phyloP scores from a whole-genome alignment of 306 rosid species.

The Ochetophila trinervis region DNA sequence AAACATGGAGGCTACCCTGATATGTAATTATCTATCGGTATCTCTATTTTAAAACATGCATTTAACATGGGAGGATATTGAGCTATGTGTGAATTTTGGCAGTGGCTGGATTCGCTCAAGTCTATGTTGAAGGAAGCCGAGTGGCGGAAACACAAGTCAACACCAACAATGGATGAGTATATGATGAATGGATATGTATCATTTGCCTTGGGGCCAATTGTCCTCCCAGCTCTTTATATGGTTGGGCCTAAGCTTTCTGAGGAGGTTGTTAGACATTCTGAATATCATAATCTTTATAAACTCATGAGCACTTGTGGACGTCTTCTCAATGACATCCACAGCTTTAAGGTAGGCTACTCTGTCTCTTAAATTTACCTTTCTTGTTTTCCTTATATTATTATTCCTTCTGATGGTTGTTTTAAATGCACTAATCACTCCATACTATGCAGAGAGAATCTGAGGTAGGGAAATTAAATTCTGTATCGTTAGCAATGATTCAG shows the following conservation, averaged over 20 bases:
- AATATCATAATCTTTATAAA: slow-evolving; percentile 44
- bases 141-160: slow-evolving; percentile 49
- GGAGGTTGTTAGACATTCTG: slow-evolving; percentile 32
- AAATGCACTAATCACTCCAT: slow-evolving; percentile 6
- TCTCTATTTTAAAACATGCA: no score
- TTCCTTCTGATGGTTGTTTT: not conserved
- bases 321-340: slow-evolving; percentile 65
- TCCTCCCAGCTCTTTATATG: slow-evolving; percentile 74
- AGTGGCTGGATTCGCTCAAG: slow-evolving; percentile 70
- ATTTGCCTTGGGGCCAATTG: slow-evolving; percentile 71
- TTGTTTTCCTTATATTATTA: no score
- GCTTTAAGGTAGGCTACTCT: slow-evolving; percentile 69
- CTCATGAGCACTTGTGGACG: slow-evolving; percentile 65
- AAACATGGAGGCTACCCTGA: not conserved
- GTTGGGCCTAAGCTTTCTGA: slow-evolving; percentile 71
- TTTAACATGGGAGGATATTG: not conserved
- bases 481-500: slow-evolving; percentile 40
- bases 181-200: slow-evolving; percentile 60
- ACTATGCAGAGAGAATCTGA: slow-evolving; percentile 66
- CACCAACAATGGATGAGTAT: slow-evolving; percentile 65
- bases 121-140: slow-evolving; percentile 72
- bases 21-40: not conserved
- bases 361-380: not conserved
- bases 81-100: slow-evolving; percentile 27
- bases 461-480: slow-evolving; percentile 70